Base-by-base conservation (phyloP, 2,329 filamentous ascomycete species). In the Aspergillus sclerotialis region DNA sequence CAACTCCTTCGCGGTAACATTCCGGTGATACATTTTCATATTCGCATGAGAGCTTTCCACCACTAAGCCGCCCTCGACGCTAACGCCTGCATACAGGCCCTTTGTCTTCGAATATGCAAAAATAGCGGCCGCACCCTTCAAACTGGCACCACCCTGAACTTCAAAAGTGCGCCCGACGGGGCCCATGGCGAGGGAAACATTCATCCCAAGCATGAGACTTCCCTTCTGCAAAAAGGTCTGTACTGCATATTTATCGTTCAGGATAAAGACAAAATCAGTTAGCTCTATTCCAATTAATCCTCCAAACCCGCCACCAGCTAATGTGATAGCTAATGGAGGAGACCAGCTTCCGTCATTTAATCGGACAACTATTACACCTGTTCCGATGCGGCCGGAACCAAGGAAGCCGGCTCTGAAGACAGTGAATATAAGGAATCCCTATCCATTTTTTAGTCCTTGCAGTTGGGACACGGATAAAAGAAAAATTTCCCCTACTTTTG, bases 101-200 rank as follows among this genome's bases (percentile, higher is more conserved):
- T 94, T 94, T 7, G 90, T 96, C 68, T 94, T 95, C 60, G 82
- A 89, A 70, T 96, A 98, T 50, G 84, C 84, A 69, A 95, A 96
- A 34, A 96, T 82, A 32, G 84, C 88, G 0, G 88, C 83, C 2
- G 94, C 80, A 41, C 86, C 80, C 67, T 79, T 88, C 44, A 90
- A 68, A 44, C 85, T 94, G 4, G 89, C 88, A 8, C 88, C 88
- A 40, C 88, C 89, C 19, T 88, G 88, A 9, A 90, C 87, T 63
- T 98, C 92, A 27, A 89, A 90, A 61, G 94, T 96, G 47, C 92
- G 77, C 28, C 92, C 92, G 10, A 95, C 76, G 0, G 90, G 89
- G 0, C 92, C 92, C 4, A 89, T 88, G 10, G 92, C 92, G 49
- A 96, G 80, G 1, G 86, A 94, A 11, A 95, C 86, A 57, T 96